These are phyloP conservation scores for Calonectria pteridis DNA, from an alignment of 2,329 filamentous ascomycete species.

Conservation along the genomic window DNA sequence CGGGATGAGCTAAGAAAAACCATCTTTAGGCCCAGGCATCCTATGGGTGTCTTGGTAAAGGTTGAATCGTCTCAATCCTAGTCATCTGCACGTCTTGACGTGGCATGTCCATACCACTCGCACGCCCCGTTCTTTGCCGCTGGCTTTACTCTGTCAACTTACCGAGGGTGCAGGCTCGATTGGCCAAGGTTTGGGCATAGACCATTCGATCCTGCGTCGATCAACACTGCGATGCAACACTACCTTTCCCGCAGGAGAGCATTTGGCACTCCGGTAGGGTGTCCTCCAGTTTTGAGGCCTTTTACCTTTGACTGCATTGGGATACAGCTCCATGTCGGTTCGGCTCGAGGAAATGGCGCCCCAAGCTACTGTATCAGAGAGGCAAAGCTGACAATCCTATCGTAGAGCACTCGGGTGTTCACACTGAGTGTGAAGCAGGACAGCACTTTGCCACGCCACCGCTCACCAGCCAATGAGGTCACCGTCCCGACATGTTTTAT, in stretches of 20 bases:
- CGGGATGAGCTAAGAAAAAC: conserved; percentile 19
- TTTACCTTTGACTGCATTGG: conserved; percentile 1
- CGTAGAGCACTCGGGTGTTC: conserved; percentile 25
- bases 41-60: conserved; percentile 5
- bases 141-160: conserved; percentile 17
- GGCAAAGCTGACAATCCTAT: conserved; percentile 23
- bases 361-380: conserved; percentile 22
- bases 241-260: conserved; percentile 9
- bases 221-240: conserved; percentile 31
- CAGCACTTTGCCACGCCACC: conserved; percentile 27
- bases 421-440: conserved; percentile 20
- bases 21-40: neutral
- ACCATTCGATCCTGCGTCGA: conserved; percentile 18
- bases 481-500: conserved; percentile 19
- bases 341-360: conserved; percentile 26
- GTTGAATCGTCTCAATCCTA: conserved; percentile 12
- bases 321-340: conserved; percentile 28
- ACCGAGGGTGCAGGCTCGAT: neutral
- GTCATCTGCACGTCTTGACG: conserved; percentile 26
- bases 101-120: conserved; percentile 29
- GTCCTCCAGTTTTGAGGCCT: conserved; percentile 12
- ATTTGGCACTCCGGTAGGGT: neutral
- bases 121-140: conserved; percentile 37
- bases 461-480: conserved; percentile 33
- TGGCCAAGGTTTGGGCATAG: neutral